A percentile compares a stretch with the other conserved stretches of the same genome.
These are phyloP conservation scores for Penicillium cinerascens DNA, from an alignment of 495 filamentous ascomycete genomes.

Conservation along the genomic window DNA sequence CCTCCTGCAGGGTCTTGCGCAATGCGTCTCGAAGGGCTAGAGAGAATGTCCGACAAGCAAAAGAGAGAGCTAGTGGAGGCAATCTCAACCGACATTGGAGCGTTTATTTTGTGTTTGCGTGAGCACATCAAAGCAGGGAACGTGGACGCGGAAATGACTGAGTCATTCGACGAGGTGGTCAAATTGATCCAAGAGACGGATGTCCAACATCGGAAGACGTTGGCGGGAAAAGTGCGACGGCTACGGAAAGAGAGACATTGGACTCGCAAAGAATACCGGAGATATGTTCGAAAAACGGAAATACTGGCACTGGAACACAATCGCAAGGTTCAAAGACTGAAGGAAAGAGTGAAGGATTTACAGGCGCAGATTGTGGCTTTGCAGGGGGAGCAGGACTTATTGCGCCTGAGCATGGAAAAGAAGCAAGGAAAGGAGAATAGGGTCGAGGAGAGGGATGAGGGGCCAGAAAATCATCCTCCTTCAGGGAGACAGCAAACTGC, in stretches of 20 bases:
- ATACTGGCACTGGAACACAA: conserved; percentile 9
- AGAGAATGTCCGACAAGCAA: conserved; percentile 2
- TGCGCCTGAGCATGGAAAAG: not conserved
- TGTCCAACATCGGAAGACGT: not conserved
- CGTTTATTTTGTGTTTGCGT: conserved; percentile 22
- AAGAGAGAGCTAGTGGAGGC: conserved; percentile 25
- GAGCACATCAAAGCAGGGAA: conserved; percentile 13
- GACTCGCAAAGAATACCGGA: conserved; percentile 12
- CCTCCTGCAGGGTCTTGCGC: not conserved
- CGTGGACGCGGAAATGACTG: conserved; percentile 14
- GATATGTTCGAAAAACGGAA: conserved; percentile 9
- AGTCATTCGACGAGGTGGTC: conserved; percentile 23
- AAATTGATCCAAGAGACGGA: conserved; percentile 17
- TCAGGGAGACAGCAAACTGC: not conserved
- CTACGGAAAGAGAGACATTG: conserved; percentile 13
- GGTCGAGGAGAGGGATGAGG: not conserved
- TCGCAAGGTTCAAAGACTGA: conserved; percentile 2
- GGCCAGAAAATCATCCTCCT: too few relatives aligned
- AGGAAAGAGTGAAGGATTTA: not conserved
- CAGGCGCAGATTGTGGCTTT: not conserved
- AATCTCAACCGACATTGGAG: conserved; percentile 30
- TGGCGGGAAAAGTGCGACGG: conserved; percentile 11
- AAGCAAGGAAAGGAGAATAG: not conserved
- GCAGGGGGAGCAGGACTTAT: not conserved
- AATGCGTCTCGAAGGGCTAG: conserved; percentile 22